A percentile compares a stretch with the other conserved stretches of the same genome.
Evolutionary conservation across 139 green algal genomes (phyloP).

Genomic region (Prasinococcaceae sp.): DNA sequence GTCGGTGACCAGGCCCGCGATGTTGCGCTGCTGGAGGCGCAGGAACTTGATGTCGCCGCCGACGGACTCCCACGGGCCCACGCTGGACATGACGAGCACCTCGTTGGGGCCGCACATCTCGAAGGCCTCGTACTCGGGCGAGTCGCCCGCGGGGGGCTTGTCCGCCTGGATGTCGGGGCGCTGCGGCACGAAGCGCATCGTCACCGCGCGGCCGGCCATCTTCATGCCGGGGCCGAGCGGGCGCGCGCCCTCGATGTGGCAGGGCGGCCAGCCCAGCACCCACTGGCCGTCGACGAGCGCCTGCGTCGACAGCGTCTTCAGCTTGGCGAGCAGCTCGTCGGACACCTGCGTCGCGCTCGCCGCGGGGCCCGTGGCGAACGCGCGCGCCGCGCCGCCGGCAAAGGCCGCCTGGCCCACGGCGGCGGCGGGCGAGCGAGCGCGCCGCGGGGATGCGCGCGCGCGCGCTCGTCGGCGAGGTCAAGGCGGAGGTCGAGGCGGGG

Average conservation of each 20-base stretch:
- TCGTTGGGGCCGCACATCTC: constrained; percentile 9
- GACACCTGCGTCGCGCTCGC: not conserved
- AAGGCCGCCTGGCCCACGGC: not conserved
- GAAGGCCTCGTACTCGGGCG: constrained; percentile 21
- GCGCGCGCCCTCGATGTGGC: constrained; percentile 10
- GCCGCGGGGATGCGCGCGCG: not conserved
- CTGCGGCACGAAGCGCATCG: constrained; percentile 5
- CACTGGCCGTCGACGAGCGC: constrained; percentile 16
- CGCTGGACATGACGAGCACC: constrained; percentile 10
- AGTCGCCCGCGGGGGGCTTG: constrained; percentile 8
- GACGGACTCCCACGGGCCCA: constrained; percentile 18
- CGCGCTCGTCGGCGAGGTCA: no score
- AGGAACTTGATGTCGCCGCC: constrained; percentile 22
- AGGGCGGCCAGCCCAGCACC: constrained; percentile 16
- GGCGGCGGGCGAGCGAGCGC: no score
- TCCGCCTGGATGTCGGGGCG: constrained; percentile 13
- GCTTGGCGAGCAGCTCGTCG: constrained; percentile 17
- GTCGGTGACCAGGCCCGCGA: constrained; percentile 16
- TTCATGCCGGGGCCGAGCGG: constrained; percentile 15
- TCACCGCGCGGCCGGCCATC: constrained; percentile 9
- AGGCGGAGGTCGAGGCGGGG: no score
- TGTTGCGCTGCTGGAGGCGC: constrained; percentile 6
- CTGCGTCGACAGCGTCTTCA: constrained; percentile 14
- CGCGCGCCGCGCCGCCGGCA: not conserved
- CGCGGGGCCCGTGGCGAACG: constrained; percentile 5